A percentile compares a stretch with the other conserved stretches of the same genome.
Evolutionary conservation across 2,329 filamentous ascomycete genomes (phyloP).

Genomic region (Fusarium sp.): DNA sequence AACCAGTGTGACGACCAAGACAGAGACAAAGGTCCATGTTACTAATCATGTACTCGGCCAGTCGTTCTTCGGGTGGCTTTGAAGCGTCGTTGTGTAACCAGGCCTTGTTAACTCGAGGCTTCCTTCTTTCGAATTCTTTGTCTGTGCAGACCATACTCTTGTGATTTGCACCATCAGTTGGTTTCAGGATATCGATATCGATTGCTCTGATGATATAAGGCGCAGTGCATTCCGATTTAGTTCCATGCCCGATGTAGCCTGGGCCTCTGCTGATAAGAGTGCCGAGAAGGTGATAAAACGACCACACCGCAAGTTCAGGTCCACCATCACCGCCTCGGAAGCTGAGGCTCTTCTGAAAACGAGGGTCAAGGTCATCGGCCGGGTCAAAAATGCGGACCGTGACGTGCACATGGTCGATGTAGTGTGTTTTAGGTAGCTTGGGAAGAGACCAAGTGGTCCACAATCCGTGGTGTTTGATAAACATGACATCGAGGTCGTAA

Average conservation of each 20-base stretch:
- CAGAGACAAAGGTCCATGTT: too few relatives aligned
- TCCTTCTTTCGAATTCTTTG: too few relatives aligned
- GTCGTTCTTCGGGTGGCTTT: too few relatives aligned
- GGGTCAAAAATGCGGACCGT: slow-evolving; percentile 25
- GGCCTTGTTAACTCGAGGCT: too few relatives aligned
- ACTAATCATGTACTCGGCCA: too few relatives aligned
- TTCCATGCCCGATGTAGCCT: background rate
- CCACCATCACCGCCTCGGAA: background rate
- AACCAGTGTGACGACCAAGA: too few relatives aligned
- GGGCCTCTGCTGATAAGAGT: slow-evolving; percentile 1
- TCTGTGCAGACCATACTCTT: background rate
- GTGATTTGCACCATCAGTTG: slow-evolving; percentile 13
- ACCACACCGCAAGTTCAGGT: background rate
- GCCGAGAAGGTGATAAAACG: background rate
- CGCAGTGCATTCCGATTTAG: fast-evolving
- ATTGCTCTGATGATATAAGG: slow-evolving; percentile 11
- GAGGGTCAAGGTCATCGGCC: background rate
- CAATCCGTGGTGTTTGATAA: slow-evolving; percentile 15
- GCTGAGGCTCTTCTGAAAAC: background rate
- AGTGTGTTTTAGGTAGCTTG: background rate
- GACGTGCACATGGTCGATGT: slow-evolving; percentile 13
- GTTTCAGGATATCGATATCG: slow-evolving; percentile 5
- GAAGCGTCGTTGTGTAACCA: too few relatives aligned
- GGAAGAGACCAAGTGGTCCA: slow-evolving; percentile 20
- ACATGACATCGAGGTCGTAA: slow-evolving; percentile 31